Conservation (phyloP, 2,329 filamentous ascomycete species). For the Daldinia sp. region DNA sequence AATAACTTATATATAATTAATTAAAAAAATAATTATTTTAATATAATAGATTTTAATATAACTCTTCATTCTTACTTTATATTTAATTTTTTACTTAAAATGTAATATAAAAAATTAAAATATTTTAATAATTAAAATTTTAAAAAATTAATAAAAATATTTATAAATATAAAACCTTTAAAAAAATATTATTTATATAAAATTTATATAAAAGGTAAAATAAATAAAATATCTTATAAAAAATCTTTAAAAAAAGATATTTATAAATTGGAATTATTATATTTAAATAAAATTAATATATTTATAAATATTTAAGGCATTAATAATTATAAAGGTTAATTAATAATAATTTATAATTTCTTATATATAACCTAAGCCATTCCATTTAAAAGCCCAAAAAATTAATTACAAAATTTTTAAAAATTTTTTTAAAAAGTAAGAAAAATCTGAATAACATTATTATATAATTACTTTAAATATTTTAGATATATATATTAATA, state of each 20-base stretch:
- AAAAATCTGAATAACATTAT: not conserved
- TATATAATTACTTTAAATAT: conserved; percentile 8
- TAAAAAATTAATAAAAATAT: conserved; percentile 5
- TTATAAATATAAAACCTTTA: not conserved
- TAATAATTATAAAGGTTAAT: not conserved
- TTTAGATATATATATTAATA: not conserved
- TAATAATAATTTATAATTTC: not conserved
- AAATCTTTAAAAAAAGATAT: not conserved
- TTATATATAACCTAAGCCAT: conserved; percentile 3
- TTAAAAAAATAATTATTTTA: conserved; percentile 10
- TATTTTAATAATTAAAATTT: conserved; percentile 2
- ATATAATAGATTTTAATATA: conserved; percentile 10
- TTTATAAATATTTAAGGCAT: not conserved
- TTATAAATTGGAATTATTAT: not conserved
- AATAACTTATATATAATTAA: conserved; percentile 7
- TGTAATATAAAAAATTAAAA: conserved; percentile 3
- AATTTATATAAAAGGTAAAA: conserved; percentile 7
- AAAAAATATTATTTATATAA: conserved; percentile 1
- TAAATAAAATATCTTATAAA: not conserved
- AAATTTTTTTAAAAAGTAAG: not conserved
- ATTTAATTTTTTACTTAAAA: not conserved
- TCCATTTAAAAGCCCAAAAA: not conserved
- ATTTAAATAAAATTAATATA: not conserved
- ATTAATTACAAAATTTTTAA: conserved; percentile 4
- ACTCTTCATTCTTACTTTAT: conserved; percentile 5